Evolutionary conservation across 345 rosid species (phyloP).

Genomic region (Capsella bursapastoris): DNA sequence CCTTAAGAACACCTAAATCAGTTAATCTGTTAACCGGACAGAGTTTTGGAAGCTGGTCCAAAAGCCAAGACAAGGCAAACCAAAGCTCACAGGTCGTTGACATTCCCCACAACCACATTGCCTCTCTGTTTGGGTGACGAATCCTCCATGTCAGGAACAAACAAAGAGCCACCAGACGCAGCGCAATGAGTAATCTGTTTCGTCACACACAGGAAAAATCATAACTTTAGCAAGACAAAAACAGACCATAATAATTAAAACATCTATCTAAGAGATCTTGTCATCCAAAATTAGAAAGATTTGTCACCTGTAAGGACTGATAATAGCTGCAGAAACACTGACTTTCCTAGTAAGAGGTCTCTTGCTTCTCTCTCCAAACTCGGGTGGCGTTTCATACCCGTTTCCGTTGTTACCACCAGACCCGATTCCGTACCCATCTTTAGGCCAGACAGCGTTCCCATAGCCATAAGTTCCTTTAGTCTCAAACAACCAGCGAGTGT

Average conservation of each 20-base stretch:
- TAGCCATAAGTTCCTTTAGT: conserved; percentile 86
- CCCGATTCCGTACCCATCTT: conserved; percentile 72
- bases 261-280: too few species aligned
- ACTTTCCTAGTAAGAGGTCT: conserved; percentile 74
- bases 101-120: conserved; percentile 83
- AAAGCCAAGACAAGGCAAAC: conserved; percentile 84
- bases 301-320: conserved; percentile 74
- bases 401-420: conserved; percentile 51
- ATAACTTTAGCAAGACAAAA: conserved; percentile 6
- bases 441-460: conserved; percentile 85
- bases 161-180: conserved; percentile 69
- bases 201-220: neutral
- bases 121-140: conserved; percentile 68
- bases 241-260: neutral
- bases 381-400: conserved; percentile 73
- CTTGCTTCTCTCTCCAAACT: conserved; percentile 62
- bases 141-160: conserved; percentile 75
- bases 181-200: conserved; percentile 58
- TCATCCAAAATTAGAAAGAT: neutral
- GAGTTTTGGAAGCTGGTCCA: conserved; percentile 81
- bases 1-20: conserved; percentile 67
- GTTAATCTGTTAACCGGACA: conserved; percentile 77
- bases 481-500: conserved; percentile 79
- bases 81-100: conserved; percentile 75
- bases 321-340: conserved; percentile 64